Evolutionary conservation across 2,329 filamentous ascomycete genomes (phyloP).

Genomic region (Didymella glomerata): DNA sequence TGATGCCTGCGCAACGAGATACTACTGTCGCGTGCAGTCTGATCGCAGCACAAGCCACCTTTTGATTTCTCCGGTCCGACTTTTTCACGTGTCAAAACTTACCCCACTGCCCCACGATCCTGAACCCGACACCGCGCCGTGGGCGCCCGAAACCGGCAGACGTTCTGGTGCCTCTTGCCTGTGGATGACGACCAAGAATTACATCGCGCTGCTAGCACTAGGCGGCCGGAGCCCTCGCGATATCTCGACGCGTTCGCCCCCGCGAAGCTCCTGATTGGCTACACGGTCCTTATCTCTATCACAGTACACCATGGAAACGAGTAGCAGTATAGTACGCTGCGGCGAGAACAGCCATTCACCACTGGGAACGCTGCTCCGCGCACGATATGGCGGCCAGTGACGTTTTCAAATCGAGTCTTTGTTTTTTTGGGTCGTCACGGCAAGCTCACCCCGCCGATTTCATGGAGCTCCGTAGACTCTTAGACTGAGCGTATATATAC

Average conservation of each 20-base stretch:
- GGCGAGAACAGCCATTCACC: constrained; percentile 34
- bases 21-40: constrained; percentile 14
- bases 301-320: constrained; percentile 46
- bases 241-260: constrained; percentile 36
- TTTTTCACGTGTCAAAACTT: constrained; percentile 14
- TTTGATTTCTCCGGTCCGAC: constrained; percentile 16
- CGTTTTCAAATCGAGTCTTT: constrained; percentile 64
- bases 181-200: constrained; percentile 41
- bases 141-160: constrained; percentile 28
- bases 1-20: constrained; percentile 8
- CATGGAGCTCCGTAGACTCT: constrained; percentile 24
- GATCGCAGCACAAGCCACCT: constrained; percentile 17
- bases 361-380: constrained; percentile 71
- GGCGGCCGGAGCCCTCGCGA: constrained; percentile 32
- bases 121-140: constrained; percentile 25
- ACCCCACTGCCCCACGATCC: constrained; percentile 23
- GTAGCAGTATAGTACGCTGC: constrained; percentile 35
- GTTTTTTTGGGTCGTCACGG: constrained; percentile 29
- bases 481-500: constrained; percentile 40
- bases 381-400: constrained; percentile 64
- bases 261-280: constrained; percentile 41
- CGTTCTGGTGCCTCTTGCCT: constrained; percentile 8
- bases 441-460: constrained; percentile 30
- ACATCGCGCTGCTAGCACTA: constrained; percentile 29
- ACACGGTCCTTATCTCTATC: constrained; percentile 44